These are phyloP conservation scores for Striga asiatica DNA, from an alignment of 257 asterid species.

Conservation along the genomic window DNA sequence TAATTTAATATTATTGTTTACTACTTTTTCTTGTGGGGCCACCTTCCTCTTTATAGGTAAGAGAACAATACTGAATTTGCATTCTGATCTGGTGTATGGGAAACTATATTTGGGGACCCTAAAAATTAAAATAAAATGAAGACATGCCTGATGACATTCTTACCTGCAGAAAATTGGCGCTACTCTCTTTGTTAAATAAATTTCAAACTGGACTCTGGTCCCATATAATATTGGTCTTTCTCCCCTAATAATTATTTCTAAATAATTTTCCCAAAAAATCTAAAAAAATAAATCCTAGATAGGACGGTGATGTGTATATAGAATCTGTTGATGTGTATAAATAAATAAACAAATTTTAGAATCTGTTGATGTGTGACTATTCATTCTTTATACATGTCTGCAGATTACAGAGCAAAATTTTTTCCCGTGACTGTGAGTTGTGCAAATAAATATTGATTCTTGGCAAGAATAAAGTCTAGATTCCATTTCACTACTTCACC, in stretches of 20 bases:
- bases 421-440: neutral
- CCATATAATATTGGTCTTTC: neutral
- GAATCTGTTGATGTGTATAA: no score
- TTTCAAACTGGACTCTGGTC: conserved; percentile 21
- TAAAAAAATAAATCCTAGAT: neutral
- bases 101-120: neutral
- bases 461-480: conserved; percentile 16
- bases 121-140: conserved; percentile 16
- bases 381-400: no score
- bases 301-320: conserved; percentile 18
- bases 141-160: conserved; percentile 36
- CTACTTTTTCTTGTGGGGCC: neutral
- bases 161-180: conserved; percentile 14
- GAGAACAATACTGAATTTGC: neutral
- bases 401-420: no score
- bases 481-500: conserved; percentile 34
- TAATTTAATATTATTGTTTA: no score
- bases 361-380: no score
- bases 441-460: conserved; percentile 9
- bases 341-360: no score
- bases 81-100: neutral
- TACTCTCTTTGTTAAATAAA: neutral
- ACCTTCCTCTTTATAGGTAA: conserved; percentile 1
- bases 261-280: no score
- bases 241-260: neutral